Evolutionary conservation across 164 flowering plant genomes (phyloP).

Genomic region (Magnolia officinalis): DNA sequence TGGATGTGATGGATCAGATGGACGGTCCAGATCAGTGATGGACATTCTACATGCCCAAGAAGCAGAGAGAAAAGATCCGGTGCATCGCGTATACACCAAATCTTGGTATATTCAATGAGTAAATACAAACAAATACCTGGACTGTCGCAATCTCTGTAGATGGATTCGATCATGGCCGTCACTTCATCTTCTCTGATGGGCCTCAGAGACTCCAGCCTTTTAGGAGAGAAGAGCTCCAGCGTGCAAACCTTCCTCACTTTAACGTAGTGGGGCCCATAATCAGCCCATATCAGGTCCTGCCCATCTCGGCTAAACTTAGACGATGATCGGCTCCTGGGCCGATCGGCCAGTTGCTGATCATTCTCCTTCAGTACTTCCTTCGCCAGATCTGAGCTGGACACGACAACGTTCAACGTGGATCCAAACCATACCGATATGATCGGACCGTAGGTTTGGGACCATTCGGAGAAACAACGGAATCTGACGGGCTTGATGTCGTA

Average conservation of each 20-base stretch:
- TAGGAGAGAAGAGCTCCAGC: constrained; percentile 28
- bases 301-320: constrained; percentile 50
- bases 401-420: constrained; percentile 41
- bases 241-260: constrained; percentile 59
- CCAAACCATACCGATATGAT: constrained; percentile 55
- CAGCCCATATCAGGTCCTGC: constrained; percentile 57
- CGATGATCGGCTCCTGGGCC: constrained; percentile 39
- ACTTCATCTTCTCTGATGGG: constrained; percentile 67
- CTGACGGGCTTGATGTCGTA: constrained; percentile 48
- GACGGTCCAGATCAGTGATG: not conserved
- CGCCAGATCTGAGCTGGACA: constrained; percentile 38
- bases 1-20: no score
- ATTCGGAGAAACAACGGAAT: constrained; percentile 51
- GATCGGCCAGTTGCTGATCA: constrained; percentile 46
- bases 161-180: constrained; percentile 56
- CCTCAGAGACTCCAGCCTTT: constrained; percentile 41
- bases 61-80: not conserved
- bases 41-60: not conserved
- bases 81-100: no score
- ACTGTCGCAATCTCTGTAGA: constrained; percentile 32
- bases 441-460: constrained; percentile 46
- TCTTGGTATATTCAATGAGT: not conserved
- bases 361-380: constrained; percentile 54
- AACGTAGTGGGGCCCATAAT: constrained; percentile 63
- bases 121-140: constrained; percentile 28